These are phyloP conservation scores for Blastocystis sp. DNA, from an alignment of 352 stramenopile species.

Conservation along the genomic window DNA sequence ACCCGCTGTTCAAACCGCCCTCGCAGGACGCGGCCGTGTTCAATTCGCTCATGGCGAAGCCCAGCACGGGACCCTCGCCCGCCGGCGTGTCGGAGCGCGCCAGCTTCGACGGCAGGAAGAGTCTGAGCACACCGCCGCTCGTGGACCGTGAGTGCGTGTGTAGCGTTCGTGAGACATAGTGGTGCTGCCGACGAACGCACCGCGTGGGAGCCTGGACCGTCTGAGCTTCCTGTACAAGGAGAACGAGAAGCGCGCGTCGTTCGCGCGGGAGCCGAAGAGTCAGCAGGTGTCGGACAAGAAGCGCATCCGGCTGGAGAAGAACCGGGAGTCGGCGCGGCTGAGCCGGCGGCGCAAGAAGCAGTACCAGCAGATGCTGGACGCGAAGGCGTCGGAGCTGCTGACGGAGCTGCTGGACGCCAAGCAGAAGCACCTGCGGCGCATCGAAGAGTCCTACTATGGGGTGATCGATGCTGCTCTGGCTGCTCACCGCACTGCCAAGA, in stretches of 20 bases:
- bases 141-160: too few species aligned
- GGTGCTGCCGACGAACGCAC: too few species aligned
- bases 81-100: too few species aligned
- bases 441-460: not conserved
- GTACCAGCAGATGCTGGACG: conserved; percentile 52
- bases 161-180: too few species aligned
- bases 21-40: too few species aligned
- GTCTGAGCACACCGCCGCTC: too few species aligned
- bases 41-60: too few species aligned
- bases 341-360: conserved; percentile 57
- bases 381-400: conserved; percentile 33
- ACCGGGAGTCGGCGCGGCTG: conserved; percentile 56
- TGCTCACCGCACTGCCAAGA: not conserved
- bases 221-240: not conserved
- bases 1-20: too few species aligned
- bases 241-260: not conserved
- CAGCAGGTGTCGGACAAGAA: not conserved
- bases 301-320: conserved; percentile 11
- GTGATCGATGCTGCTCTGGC: not conserved
- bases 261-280: not conserved
- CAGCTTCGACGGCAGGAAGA: too few species aligned
- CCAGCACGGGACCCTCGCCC: too few species aligned
- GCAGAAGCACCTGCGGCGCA: not conserved
- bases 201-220: not conserved
- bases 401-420: not conserved